Percentiles rank a stretch among this genome's conserved stretches.
Evolutionary conservation across 257 asterid species (phyloP).

Genomic region (Echites panduratus): DNA sequence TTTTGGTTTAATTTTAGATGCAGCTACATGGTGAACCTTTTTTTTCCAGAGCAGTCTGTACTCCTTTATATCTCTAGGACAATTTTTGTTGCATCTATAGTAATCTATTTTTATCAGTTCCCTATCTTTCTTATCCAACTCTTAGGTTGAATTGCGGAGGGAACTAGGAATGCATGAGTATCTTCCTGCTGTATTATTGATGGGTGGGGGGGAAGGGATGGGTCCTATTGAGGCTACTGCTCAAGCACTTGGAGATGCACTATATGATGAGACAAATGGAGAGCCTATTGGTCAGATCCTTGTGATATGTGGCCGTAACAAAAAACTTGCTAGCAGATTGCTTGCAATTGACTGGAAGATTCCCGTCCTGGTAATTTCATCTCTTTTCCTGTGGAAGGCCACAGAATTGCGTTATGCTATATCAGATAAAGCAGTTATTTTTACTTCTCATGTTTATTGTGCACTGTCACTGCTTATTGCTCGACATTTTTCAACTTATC

Average conservation of each 20-base stretch:
- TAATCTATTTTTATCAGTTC: not conserved
- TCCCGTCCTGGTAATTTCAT: constrained; percentile 40
- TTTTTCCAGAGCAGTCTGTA: not conserved
- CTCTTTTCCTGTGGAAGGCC: not conserved
- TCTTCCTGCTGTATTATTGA: constrained; percentile 84
- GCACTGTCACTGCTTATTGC: not conserved
- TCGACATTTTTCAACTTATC: not conserved
- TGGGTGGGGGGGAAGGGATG: constrained; percentile 99
- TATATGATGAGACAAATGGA: constrained; percentile 62
- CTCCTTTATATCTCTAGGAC: not conserved
- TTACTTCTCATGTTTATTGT: not conserved
- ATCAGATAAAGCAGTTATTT: not conserved
- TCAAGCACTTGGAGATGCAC: constrained; percentile 76
- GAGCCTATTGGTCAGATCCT: constrained; percentile 86
- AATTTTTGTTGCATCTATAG: not conserved
- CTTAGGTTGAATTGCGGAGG: constrained; percentile 69
- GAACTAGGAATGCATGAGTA: constrained; percentile 83
- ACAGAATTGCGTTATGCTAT: not conserved
- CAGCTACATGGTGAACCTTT: not conserved
- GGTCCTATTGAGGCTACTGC: constrained; percentile 99
- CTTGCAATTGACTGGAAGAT: constrained; percentile 74
- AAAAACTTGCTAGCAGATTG: constrained; percentile 70
- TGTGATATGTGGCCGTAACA: constrained; percentile 86
- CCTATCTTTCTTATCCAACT: not conserved
- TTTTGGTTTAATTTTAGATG: not conserved